phyloP scores from a whole-genome alignment of 306 rosid genomes.

The Mimosa pudica region DNA sequence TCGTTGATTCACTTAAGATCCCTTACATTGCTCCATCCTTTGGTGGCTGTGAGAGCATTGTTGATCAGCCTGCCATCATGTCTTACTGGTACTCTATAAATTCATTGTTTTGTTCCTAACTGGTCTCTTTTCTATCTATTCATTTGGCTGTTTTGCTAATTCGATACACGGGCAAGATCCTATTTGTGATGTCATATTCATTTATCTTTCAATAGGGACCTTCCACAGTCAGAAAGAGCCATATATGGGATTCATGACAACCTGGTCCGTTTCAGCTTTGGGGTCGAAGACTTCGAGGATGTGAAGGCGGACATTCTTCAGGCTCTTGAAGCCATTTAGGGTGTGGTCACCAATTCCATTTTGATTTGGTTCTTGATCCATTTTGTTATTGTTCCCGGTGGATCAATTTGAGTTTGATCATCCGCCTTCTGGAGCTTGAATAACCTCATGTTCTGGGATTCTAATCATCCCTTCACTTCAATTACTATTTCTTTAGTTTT shows the following conservation, averaged over 20 bases:
- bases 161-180: slow-evolving; percentile 20
- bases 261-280: slow-evolving; percentile 97
- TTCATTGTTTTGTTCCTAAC: slow-evolving; percentile 16
- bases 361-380: background rate
- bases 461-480: background rate
- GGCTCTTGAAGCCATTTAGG: slow-evolving; percentile 66
- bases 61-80: slow-evolving; percentile 95
- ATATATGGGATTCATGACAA: slow-evolving; percentile 80
- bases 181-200: slow-evolving; percentile 15
- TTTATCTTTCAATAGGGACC: slow-evolving; percentile 69
- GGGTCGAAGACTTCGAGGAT: slow-evolving; percentile 77
- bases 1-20: slow-evolving; percentile 81
- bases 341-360: background rate
- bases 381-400: slow-evolving; percentile 22
- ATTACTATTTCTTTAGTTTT: background rate
- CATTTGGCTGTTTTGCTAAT: too few species aligned
- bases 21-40: slow-evolving; percentile 96
- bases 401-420: slow-evolving; percentile 36
- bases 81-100: slow-evolving; percentile 69
- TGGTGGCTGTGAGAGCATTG: slow-evolving; percentile 99
- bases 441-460: slow-evolving; percentile 3
- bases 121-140: background rate
- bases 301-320: slow-evolving; percentile 70
- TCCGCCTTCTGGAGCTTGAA: slow-evolving; percentile 18
- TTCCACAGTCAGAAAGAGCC: slow-evolving; percentile 64